Conservation (phyloP, 1,284 basidiomycete genomes). For the Irpex sp. region DNA sequence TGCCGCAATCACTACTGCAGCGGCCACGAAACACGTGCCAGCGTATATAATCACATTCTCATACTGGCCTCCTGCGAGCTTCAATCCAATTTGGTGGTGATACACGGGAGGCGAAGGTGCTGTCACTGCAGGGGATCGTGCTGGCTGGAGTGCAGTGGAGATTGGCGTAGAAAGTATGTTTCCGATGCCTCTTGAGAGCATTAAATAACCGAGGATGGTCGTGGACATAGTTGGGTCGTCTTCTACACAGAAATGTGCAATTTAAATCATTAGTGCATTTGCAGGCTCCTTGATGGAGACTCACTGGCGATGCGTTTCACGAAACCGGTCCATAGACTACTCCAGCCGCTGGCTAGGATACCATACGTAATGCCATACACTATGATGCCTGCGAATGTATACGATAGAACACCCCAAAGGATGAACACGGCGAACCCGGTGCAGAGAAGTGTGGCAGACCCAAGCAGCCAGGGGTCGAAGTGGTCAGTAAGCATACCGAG, state of each 20-base stretch:
- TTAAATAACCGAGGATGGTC: constrained; percentile 8
- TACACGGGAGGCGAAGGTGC: neutral
- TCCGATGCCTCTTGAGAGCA: constrained; percentile 13
- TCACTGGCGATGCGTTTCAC: constrained; percentile 28
- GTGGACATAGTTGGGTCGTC: constrained; percentile 25
- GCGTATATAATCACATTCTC: constrained; percentile 42
- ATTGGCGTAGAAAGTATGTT: constrained; percentile 17
- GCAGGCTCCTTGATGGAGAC: neutral
- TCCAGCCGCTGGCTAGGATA: constrained; percentile 33
- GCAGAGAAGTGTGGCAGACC: constrained; percentile 21
- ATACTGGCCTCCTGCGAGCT: constrained; percentile 36
- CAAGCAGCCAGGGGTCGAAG: constrained; percentile 32
- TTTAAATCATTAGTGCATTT: too few relatives aligned
- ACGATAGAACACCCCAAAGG: constrained; percentile 35
- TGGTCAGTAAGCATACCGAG: constrained; percentile 32
- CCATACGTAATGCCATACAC: constrained; percentile 33
- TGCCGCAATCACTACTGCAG: constrained; percentile 30
- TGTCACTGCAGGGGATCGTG: neutral
- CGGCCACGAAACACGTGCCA: constrained; percentile 42
- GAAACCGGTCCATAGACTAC: constrained; percentile 32
- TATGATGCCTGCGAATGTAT: constrained; percentile 29
- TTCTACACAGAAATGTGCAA: neutral
- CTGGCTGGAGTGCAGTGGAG: constrained; percentile 8
- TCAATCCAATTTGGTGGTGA: constrained; percentile 17
- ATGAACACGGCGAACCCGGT: constrained; percentile 30